These are phyloP conservation scores for Phytophthora cryptogea DNA, from an alignment of 352 stramenopile genomes.

Conservation along the genomic window DNA sequence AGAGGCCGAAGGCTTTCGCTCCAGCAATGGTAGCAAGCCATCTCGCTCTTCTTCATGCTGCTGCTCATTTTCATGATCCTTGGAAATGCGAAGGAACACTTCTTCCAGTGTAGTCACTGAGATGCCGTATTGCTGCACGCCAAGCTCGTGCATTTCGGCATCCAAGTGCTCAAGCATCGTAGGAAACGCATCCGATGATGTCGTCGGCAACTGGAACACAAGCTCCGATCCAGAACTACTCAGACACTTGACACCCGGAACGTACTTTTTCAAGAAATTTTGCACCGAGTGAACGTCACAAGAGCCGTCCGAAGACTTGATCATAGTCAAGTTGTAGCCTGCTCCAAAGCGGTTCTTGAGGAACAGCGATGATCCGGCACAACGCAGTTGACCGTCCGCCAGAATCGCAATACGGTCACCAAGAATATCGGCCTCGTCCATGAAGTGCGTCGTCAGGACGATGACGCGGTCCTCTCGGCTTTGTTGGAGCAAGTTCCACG, in stretches of 20 bases:
- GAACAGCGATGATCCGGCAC: conserved; percentile 87
- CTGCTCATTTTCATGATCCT: conserved; percentile 43
- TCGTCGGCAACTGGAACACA: conserved; percentile 92
- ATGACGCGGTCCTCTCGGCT: conserved; percentile 88
- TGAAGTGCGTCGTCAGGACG: conserved; percentile 83
- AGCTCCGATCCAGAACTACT: conserved; percentile 94
- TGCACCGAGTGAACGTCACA: conserved; percentile 38
- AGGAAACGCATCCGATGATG: conserved; percentile 83
- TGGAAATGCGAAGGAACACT: conserved; percentile 93
- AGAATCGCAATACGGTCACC: conserved; percentile 93
- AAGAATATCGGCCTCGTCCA: conserved; percentile 78
- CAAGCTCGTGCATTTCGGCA: conserved; percentile 38
- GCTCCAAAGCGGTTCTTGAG: conserved; percentile 94
- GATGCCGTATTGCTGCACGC: conserved; percentile 94
- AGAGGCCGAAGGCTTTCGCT: conserved; percentile 13
- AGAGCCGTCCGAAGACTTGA: conserved; percentile 35
- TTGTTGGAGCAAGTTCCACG: conserved; percentile 93
- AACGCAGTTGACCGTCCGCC: conserved; percentile 89
- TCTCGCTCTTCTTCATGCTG: conserved; percentile 2
- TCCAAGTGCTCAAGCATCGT: conserved; percentile 91
- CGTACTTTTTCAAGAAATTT: conserved; percentile 50
- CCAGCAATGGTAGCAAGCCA: conserved; percentile 3
- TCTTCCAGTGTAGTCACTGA: conserved; percentile 99
- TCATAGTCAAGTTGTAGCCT: conserved; percentile 87
- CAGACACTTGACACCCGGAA: conserved; percentile 76